Conservation (phyloP, 257 asterid genomes). For the Anisodus acutangulus region DNA sequence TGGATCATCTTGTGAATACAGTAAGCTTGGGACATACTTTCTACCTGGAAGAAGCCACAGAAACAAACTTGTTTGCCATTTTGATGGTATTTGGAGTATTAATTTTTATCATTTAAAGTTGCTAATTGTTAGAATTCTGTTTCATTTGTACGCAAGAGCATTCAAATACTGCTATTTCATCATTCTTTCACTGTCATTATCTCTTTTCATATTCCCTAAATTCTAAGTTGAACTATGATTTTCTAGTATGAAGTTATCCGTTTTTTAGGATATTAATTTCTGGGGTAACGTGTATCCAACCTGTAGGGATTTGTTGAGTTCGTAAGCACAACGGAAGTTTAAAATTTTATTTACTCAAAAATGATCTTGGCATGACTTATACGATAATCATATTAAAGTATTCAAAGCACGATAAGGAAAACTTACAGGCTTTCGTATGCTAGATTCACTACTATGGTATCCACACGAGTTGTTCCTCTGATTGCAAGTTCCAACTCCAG, state of each 20-base stretch:
- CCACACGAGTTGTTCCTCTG: no score
- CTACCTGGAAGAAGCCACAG: conserved; percentile 87
- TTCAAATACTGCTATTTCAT: neutral
- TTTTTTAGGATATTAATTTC: conserved; percentile 75
- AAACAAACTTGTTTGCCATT: conserved; percentile 65
- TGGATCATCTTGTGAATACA: conserved; percentile 89
- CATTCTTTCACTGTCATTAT: neutral
- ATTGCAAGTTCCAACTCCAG: no score
- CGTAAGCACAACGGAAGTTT: no score
- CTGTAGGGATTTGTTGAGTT: no score
- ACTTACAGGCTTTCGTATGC: no score
- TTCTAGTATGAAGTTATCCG: neutral
- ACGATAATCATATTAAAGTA: no score
- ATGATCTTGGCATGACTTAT: no score
- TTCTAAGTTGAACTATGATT: neutral
- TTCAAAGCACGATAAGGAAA: no score
- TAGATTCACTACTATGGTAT: no score
- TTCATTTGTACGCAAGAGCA: neutral
- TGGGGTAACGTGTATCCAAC: conserved; percentile 89
- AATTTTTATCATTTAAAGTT: neutral
- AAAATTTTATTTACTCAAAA: no score
- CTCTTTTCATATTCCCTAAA: no score
- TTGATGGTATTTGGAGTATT: conserved; percentile 55
- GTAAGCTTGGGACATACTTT: conserved; percentile 85
- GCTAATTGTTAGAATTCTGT: neutral